Percentiles rank a stretch among this genome's conserved stretches.
Conservation (phyloP, 306 rosid genomes). For the Vachellia pachyceras region DNA sequence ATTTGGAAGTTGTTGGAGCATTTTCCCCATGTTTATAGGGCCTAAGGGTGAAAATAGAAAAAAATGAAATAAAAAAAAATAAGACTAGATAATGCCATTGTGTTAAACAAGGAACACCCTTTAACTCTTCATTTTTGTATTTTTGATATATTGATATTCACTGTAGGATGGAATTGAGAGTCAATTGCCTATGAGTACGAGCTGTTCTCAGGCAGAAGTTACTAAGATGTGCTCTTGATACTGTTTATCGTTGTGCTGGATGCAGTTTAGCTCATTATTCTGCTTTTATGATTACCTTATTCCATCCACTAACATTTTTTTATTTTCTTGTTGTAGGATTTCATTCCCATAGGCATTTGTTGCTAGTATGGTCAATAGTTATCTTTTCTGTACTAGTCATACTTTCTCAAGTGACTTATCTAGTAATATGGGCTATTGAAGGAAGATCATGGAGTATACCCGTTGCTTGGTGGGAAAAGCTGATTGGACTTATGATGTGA, state of each 20-base stretch:
- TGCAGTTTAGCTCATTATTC: conserved; percentile 32
- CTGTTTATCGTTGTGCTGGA: conserved; percentile 27
- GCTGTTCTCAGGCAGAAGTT: conserved; percentile 15
- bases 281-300: conserved; percentile 30
- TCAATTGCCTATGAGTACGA: conserved; percentile 22
- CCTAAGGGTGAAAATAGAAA: conserved; percentile 12
- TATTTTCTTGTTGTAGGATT: conserved; percentile 62
- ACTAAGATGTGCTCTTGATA: conserved; percentile 26
- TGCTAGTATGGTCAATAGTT: conserved; percentile 75
- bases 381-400: conserved; percentile 69
- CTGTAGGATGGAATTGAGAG: conserved; percentile 13
- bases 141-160: conserved; percentile 22
- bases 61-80: conserved; percentile 12
- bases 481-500: conserved; percentile 88
- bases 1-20: conserved; percentile 14
- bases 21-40: not conserved
- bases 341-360: conserved; percentile 60
- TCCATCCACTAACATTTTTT: not conserved
- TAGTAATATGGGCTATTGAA: conserved; percentile 68
- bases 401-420: conserved; percentile 70
- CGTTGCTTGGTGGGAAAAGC: conserved; percentile 80
- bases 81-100: not conserved
- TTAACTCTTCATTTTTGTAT: not conserved
- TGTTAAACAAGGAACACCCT: conserved; percentile 15
- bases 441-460: conserved; percentile 56